Base-by-base conservation (phyloP, 805 yeast genomes). In the Candida endomychidarum region DNA sequence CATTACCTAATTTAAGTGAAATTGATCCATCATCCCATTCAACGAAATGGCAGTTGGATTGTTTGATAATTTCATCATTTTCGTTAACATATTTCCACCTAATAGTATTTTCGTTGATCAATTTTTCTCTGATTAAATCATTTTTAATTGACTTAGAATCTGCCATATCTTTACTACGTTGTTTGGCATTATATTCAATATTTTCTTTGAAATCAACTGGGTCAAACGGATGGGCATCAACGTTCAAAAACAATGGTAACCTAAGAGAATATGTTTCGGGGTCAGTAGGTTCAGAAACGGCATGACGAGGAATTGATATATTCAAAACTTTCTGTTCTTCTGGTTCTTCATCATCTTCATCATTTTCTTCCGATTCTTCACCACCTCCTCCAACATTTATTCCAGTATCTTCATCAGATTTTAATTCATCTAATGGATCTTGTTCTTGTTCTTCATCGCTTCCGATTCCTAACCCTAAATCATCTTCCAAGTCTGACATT, bases 21-120 rank as follows among this genome's bases (percentile, higher is more conserved):
- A 80, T 65, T 3, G 87, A 72, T 1, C 99, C 99, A 62, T 93
- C 98, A 41, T 85, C 83, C 99, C 99, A 93, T 59, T 87, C 85
- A 24, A 93, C 76, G 41, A 91, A 80, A 56, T 90, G 87, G 4
- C 96, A 82, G 57, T 93, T 93, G 8, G 95, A 83, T 58, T 89
- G 95, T 52, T 86, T 86, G 54, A 78, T 77, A 48, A 90, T 79
- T 46, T 83, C 88, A 30, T 80, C 81, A 38, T 74, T 67, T n/a
- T 76, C 77, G 43, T 83, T 78, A 11, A 88, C 83, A 60, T 90
- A 91, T 63, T 96, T 79, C 99, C 99, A 93, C 56, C 99, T 78
- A 23, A 93, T 72, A 0, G 96, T 88, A 60, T 89, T 91, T 54
- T 86, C 89, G 47, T 83, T 87, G 41, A 78, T 72, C 23, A 83